phyloP scores from a whole-genome alignment of 164 flowering plant genomes.

The Vitis labrusca region DNA sequence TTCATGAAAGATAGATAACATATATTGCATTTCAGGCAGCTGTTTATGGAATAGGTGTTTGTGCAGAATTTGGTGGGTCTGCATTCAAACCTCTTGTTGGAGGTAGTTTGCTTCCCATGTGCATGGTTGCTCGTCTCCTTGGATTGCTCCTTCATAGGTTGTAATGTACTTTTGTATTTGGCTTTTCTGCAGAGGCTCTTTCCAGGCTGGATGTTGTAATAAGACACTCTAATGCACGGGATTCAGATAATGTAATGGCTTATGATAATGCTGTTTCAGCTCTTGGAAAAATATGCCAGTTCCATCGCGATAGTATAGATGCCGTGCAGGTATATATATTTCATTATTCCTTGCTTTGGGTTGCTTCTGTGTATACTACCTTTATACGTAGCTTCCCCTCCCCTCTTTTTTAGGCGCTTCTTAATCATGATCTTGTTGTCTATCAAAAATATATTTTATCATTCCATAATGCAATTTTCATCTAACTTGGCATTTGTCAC shows the following conservation, averaged over 20 bases:
- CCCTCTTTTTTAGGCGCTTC: no score
- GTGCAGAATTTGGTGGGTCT: slow-evolving; percentile 94
- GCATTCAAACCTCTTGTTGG: slow-evolving; percentile 87
- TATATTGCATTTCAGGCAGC: slow-evolving; percentile 67
- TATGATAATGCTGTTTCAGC: slow-evolving; percentile 87
- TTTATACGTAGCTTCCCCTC: no score
- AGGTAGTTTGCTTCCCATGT: slow-evolving; percentile 40
- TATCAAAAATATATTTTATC: no score
- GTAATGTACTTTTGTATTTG: no score
- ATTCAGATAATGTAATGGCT: slow-evolving; percentile 69
- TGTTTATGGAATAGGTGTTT: slow-evolving; percentile 96
- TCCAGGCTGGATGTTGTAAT: slow-evolving; percentile 74
- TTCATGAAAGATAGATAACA: no score
- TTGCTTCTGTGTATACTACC: no score
- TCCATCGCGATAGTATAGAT: slow-evolving; percentile 60
- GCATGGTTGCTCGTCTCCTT: background rate
- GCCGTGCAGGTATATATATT: slow-evolving; percentile 49
- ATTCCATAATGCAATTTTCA: no score
- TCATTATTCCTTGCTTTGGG: no score
- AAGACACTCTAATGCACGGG: slow-evolving; percentile 51
- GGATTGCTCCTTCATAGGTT: no score
- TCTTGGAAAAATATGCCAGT: slow-evolving; percentile 63
- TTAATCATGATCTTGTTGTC: no score
- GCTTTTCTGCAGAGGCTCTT: slow-evolving; percentile 72
- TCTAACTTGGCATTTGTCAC: no score